Conservation (phyloP, 345 rosid species). For the Eutrema yunnanense region DNA sequence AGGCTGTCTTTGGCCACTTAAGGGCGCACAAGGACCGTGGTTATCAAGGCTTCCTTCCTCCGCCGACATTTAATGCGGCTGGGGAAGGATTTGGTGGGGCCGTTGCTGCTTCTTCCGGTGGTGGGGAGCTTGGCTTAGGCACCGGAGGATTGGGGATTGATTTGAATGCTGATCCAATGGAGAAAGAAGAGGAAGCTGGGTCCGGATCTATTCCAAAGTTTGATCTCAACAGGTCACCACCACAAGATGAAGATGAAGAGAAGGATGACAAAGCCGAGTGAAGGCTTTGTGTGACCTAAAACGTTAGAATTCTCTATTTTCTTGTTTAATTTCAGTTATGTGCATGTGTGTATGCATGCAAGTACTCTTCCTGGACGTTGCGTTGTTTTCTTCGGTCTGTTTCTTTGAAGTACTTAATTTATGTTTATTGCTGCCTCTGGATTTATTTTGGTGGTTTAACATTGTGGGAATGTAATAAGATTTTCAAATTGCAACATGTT, state of each 20-base stretch:
- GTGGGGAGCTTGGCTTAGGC: background rate
- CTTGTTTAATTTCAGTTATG: background rate
- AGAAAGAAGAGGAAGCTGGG: background rate
- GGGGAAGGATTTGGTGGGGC: background rate
- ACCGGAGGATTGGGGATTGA: background rate
- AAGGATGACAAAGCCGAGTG: background rate
- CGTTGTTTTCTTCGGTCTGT: background rate
- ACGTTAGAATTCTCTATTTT: background rate
- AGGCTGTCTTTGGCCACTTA: constrained; percentile 3
- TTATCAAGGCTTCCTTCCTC: background rate
- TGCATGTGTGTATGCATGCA: background rate
- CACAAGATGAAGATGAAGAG: background rate
- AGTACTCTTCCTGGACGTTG: background rate
- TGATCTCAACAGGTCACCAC: constrained; percentile 19
- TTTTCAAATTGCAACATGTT: background rate
- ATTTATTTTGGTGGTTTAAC: background rate
- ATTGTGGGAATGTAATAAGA: background rate
- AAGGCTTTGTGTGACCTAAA: background rate
- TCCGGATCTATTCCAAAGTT: background rate
- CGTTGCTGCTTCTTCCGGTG: background rate
- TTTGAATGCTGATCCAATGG: background rate
- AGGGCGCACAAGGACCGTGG: background rate
- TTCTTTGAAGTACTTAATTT: background rate
- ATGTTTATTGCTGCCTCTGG: background rate
- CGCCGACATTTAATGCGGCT: background rate